These are phyloP conservation scores for Hericium erinaceus DNA, from an alignment of 768 basidiomycete genomes.

Conservation along the genomic window DNA sequence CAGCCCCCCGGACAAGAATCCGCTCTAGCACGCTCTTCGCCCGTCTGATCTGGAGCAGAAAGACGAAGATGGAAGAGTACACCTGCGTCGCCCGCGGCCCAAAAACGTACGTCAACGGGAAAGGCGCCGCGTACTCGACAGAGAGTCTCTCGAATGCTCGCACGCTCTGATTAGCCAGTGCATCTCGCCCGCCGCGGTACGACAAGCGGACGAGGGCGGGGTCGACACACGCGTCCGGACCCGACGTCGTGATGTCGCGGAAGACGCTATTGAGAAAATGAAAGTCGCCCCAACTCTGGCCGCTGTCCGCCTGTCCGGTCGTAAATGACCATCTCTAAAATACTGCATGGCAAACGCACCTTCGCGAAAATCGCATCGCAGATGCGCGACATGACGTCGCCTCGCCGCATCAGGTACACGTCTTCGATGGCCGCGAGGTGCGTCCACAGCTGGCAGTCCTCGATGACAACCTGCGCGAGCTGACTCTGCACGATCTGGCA, in stretches of 20 bases:
- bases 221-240: slow-evolving; percentile 50
- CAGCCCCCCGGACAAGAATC: slow-evolving; percentile 52
- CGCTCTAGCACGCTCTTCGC: slow-evolving; percentile 65
- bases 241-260: slow-evolving; percentile 49
- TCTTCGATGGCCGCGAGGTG: slow-evolving; percentile 61
- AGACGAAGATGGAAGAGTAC: slow-evolving; percentile 61
- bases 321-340: not conserved
- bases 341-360: slow-evolving; percentile 27
- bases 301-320: slow-evolving; percentile 55
- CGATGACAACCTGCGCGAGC: slow-evolving; percentile 49
- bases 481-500: slow-evolving; percentile 43
- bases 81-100: slow-evolving; percentile 42
- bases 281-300: slow-evolving; percentile 67
- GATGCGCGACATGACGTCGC: slow-evolving; percentile 72
- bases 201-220: slow-evolving; percentile 64
- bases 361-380: slow-evolving; percentile 66
- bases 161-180: slow-evolving; percentile 43
- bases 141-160: slow-evolving; percentile 55
- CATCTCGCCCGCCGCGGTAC: slow-evolving; percentile 43
- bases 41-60: slow-evolving; percentile 64
- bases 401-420: slow-evolving; percentile 64
- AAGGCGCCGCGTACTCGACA: slow-evolving; percentile 76
- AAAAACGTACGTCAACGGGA: slow-evolving; percentile 75
- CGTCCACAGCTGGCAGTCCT: slow-evolving; percentile 55
- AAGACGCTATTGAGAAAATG: slow-evolving; percentile 80